Evolutionary conservation across 106 monocot species (phyloP), one percentile per base, ranked within the genome.

Genomic region (Alisma plantagoaquatica): DNA sequence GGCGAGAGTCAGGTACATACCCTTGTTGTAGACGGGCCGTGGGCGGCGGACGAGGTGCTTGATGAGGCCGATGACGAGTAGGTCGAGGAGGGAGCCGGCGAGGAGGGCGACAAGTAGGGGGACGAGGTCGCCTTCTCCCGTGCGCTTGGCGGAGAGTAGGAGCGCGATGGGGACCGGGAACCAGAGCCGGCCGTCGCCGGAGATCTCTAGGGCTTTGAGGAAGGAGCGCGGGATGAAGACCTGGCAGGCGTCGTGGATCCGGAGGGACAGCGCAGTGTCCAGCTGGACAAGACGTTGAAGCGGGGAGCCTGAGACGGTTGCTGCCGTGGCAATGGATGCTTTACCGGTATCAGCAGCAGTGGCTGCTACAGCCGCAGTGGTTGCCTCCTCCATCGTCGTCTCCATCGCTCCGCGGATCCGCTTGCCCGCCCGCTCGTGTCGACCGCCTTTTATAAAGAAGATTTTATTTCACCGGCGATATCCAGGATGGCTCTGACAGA

Each of bases 181-280:
- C 77, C 79, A 96, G 75, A 89, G 46, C 41, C 81, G 80, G 54
- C 96, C 96, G 57, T 96, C 96, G 29, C 96, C 96, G 68, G 80
- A 84, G 72, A 96, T 41, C 51, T 96, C 96, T 5, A 89, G 78
- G 41, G 60, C 24, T 61, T 76, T 88, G 58, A 96, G 84, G 68
- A 96, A 17, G 51, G 58, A 21, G 11, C 75, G 96, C 8, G 89
- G 84, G 21, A 73, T 20, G 58, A 77, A 53, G n/a, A 45, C 64
- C 61, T 43, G 77, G 65, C 64, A 47, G 9, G 70, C 21, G 1
- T 26, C 20, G 75, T 94, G 74, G 60, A 96, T 30, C 26, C 53
- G 73, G 53, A 68, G 84, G 32, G 89, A 96, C 1, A 81, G 7
- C 18, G 68, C 44, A 10, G 73, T 33, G 65, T 96, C 96, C 23